These are phyloP conservation scores for Pseudogymnoascus sp. DNA, from an alignment of 2,329 filamentous ascomycete species.

Conservation along the genomic window DNA sequence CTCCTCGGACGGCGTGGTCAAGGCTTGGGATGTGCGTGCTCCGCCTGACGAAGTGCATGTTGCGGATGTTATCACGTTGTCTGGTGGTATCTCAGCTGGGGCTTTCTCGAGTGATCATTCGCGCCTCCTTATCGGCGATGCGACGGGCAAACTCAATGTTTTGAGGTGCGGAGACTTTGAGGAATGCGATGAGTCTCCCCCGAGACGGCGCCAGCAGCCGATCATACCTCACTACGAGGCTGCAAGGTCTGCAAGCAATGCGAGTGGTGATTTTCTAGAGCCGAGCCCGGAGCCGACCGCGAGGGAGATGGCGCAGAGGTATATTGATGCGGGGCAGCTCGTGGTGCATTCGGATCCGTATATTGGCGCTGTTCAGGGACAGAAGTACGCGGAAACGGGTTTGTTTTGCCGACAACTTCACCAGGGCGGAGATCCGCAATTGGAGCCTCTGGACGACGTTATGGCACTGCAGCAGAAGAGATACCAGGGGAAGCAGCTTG, in stretches of 20 bases:
- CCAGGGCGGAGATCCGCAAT: conserved; percentile 32
- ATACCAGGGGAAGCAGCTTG: background rate
- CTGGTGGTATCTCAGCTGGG: conserved; percentile 51
- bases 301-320: conserved; percentile 28
- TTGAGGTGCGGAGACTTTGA: conserved; percentile 42
- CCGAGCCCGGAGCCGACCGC: conserved; percentile 17
- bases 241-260: background rate
- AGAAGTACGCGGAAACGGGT: conserved; percentile 39
- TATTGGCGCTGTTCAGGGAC: conserved; percentile 51
- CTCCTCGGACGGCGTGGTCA: conserved; percentile 55
- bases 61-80: conserved; percentile 45
- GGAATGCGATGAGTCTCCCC: conserved; percentile 13
- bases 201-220: conserved; percentile 39
- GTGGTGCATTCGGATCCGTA: conserved; percentile 37
- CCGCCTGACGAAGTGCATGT: conserved; percentile 39
- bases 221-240: conserved; percentile 40
- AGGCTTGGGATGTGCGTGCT: conserved; percentile 53
- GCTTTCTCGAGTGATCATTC: conserved; percentile 51
- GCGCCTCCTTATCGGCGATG: conserved; percentile 52
- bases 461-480: background rate
- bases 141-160: conserved; percentile 52
- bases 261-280: background rate
- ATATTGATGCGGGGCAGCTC: conserved; percentile 37
- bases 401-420: conserved; percentile 46
- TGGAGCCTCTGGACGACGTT: background rate